Base-by-base conservation (phyloP, 140 eudicot species). In the Oenanthe javanica region DNA sequence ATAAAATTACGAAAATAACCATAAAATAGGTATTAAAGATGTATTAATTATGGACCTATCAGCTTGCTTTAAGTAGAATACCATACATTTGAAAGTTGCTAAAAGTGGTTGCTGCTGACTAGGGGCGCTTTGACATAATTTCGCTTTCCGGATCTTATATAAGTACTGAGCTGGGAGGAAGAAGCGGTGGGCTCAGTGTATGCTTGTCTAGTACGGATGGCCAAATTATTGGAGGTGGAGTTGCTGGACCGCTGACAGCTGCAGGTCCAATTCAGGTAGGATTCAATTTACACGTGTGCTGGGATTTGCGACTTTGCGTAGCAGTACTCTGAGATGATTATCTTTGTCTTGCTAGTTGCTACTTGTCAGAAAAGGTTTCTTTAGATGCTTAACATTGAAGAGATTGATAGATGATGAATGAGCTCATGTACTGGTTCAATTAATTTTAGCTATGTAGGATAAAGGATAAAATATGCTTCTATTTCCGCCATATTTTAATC, bases 241-340 rank as follows among this genome's bases (percentile, higher is more conserved):
- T 92, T 0, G 87, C 90, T 77, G 97, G 97, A 78, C 91, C 96
- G 21, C 86, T 92, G 36, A 84, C 81, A 80, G 97, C 97, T 82
- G 96, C 96, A 11, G 93, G 97, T 43, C 96, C 97, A 13, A 84
- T 90, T 59, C 93, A 92, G 93, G 97, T 92, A 85, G 54, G 45
- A 82, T 81, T 84, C 67, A 2, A 38, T 25, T 51, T 70, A 48
- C 48, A 8, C 0, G 52, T 52, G 50, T 72, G 43, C 19, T 74
- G 59, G 21, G 23, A 27, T 31, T 67, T 36, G 36, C 36, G 36
- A 31, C 36, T 31, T 31, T 66, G 73, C 43, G 2, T 67, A 31
- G 45, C 73, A 31, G 46, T 31, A 31, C 13, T 31, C 73, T 67
- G 13, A n/a, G 70, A 23, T 59, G 67, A 59, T 59, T 59, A 59